phyloP scores from a whole-genome alignment of 2,329 filamentous ascomycete species.

The Elsinoe fawcettii region DNA sequence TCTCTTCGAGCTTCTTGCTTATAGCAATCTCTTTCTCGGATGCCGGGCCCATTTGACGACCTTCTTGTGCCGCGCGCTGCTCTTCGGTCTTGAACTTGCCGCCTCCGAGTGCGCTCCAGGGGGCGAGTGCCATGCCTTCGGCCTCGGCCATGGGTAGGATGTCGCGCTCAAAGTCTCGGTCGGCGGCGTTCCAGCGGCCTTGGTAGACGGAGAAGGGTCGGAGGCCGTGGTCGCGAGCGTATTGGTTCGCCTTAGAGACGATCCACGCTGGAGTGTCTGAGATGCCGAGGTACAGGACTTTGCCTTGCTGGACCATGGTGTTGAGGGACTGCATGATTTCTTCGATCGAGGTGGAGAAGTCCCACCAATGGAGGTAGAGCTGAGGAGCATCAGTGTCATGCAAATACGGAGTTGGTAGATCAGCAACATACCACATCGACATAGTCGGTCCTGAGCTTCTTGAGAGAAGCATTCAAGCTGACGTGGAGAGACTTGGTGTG shows the following conservation, averaged over 20 bases:
- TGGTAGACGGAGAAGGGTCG: conserved; percentile 35
- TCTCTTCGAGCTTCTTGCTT: conserved; percentile 51
- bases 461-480: conserved; percentile 33
- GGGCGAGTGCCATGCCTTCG: conserved; percentile 38
- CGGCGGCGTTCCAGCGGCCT: conserved; percentile 31
- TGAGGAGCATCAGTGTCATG: not conserved
- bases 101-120: conserved; percentile 42
- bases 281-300: conserved; percentile 35
- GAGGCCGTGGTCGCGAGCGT: conserved; percentile 34
- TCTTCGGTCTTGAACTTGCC: conserved; percentile 44
- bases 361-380: conserved; percentile 26
- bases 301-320: conserved; percentile 28
- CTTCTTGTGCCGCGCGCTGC: conserved; percentile 32
- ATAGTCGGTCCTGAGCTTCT: conserved; percentile 25
- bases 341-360: conserved; percentile 40
- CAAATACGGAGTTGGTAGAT: not conserved
- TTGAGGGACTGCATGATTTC: conserved; percentile 35
- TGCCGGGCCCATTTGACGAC: conserved; percentile 27
- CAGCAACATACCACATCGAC: conserved; percentile 21
- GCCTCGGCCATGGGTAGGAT: conserved; percentile 35
- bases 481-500: conserved; percentile 52
- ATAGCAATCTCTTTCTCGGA: conserved; percentile 45
- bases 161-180: conserved; percentile 35
- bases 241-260: conserved; percentile 26
- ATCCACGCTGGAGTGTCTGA: conserved; percentile 34